A percentile compares a stretch with the other conserved stretches of the same genome.
Evolutionary conservation across 2,329 filamentous ascomycete species (phyloP).

Genomic region (Ilyonectria sp.): DNA sequence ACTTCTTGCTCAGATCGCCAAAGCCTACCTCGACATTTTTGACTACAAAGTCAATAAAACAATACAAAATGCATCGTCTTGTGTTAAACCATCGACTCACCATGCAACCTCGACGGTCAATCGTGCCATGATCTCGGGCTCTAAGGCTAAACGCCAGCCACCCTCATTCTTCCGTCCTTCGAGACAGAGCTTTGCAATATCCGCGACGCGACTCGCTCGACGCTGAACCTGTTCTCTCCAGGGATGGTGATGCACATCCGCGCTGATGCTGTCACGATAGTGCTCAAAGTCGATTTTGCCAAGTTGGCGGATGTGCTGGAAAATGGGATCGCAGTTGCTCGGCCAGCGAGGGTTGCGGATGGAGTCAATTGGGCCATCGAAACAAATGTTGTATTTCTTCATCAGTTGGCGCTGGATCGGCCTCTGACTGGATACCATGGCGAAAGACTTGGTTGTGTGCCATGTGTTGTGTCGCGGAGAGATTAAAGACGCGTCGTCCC

Average conservation of each 20-base stretch:
- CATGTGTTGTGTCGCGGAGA: too few species aligned
- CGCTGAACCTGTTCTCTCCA: slow-evolving; percentile 13
- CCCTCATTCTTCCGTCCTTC: slow-evolving; percentile 7
- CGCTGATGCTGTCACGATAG: slow-evolving; percentile 12
- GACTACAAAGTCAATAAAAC: background rate
- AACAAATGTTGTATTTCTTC: slow-evolving; percentile 9
- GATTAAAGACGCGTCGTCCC: too few species aligned
- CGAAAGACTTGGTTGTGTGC: too few species aligned
- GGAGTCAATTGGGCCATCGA: slow-evolving; percentile 11
- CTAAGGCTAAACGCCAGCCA: slow-evolving; percentile 9
- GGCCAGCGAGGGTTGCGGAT: background rate
- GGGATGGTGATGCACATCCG: background rate
- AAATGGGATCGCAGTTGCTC: background rate
- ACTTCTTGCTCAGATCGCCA: slow-evolving; percentile 19
- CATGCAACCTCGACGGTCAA: slow-evolving; percentile 15
- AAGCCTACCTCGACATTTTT: slow-evolving; percentile 16
- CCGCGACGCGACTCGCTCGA: background rate
- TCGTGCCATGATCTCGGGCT: slow-evolving; percentile 4
- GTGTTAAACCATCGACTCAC: background rate
- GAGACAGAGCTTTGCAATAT: background rate
- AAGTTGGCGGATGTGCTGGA: slow-evolving; percentile 3
- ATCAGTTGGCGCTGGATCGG: background rate
- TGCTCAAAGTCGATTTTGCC: background rate
- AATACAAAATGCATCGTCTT: background rate
- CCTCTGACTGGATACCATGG: background rate